Evolutionary conservation across 2,329 filamentous ascomycete genomes (phyloP), one percentile per base, ranked within the genome.

Genomic region (Fusarium cyanostomum): DNA sequence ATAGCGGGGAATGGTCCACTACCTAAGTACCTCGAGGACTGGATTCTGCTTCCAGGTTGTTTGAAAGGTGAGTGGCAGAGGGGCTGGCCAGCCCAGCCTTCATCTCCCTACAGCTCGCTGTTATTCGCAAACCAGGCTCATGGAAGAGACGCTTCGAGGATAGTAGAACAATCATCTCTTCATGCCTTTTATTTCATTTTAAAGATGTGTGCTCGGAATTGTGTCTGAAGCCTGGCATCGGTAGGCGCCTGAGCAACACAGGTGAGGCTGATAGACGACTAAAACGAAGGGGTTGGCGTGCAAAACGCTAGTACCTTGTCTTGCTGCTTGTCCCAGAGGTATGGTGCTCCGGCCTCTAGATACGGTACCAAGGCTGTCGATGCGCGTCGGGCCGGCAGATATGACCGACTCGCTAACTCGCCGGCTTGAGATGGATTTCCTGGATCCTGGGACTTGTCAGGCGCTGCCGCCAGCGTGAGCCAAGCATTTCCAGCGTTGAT

Each of bases 1-100:
- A 46, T 37, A 56, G 66, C 64, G 66, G 68, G 59, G 61, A 57
- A 59, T 37, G 56, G 59, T 34, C 65, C 66, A 64, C 63, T 56
- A 46, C 51, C 21, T 6, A n/a, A n/a, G n/a, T 48, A 52, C 46
- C 37, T 44, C 13, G 38, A 37, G 31, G 13, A 15, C 15, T 61
- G 30, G 45, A 37, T 37, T 62, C 28, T 33, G 34, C 34, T 45
- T n/a, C n/a, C n/a, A n/a, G n/a, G n/a, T n/a, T 39, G 38, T 41
- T 16, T 41, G 16, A 38, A 31, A 52, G 53, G 53, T 52, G 39
- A 15, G 38, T 30, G 49, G n/a, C 7, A 31, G 37, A 42, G 37
- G 43, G 28, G 34, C n/a, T 43, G 49, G 56, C 31, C 51, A 61
- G 56, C 48, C 60, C 35, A 37, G 49, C 30, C 49, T 44, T 15